phyloP scores from a whole-genome alignment of 768 basidiomycete genomes.

The Suillus hirtellus region DNA sequence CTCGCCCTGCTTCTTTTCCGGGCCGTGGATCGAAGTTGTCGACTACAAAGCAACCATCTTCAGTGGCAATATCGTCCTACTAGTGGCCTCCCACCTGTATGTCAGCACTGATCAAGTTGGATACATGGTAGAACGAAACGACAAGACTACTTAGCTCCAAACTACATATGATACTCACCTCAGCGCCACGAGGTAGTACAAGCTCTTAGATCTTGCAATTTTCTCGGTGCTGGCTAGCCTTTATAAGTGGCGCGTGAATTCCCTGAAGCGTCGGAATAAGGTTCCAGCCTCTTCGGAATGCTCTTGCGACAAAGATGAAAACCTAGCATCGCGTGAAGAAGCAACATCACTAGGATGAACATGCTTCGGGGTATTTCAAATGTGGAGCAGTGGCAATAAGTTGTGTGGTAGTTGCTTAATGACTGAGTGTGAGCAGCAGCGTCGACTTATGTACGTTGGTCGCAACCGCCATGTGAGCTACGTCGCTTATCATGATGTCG shows the following conservation, averaged over 20 bases:
- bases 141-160: background rate
- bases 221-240: background rate
- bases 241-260: background rate
- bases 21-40: background rate
- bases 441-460: background rate
- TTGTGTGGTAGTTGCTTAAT: background rate
- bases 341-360: background rate
- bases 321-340: background rate
- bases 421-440: background rate
- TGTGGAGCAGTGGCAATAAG: background rate
- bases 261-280: background rate
- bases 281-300: background rate
- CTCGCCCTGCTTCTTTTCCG: background rate
- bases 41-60: background rate
- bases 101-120: background rate
- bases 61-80: background rate
- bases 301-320: background rate
- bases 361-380: background rate
- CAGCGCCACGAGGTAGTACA: background rate
- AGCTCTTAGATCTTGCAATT: background rate
- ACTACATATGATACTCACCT: background rate
- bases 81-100: background rate
- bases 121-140: background rate
- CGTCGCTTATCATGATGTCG: background rate
- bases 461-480: background rate